Conservation (phyloP, 2,329 filamentous ascomycete species). For the Salinomyces thailandicus region DNA sequence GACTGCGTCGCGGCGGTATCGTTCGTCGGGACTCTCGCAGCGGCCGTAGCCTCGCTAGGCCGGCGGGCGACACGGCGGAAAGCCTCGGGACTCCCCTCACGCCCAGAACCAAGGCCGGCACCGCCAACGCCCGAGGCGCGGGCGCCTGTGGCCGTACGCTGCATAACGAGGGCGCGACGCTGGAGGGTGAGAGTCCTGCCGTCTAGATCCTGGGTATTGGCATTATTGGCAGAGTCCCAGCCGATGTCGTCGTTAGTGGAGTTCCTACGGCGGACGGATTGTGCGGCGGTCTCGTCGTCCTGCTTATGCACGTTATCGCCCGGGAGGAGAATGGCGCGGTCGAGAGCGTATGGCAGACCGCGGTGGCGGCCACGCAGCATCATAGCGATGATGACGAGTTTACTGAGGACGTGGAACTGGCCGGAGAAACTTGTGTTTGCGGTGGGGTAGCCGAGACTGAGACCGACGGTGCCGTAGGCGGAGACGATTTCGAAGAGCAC, state of each 20-base stretch:
- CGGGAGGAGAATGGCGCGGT: slow-evolving; percentile 59
- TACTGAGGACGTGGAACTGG: slow-evolving; percentile 63
- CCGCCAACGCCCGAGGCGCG: background rate
- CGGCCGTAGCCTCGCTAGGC: background rate
- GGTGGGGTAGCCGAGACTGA: slow-evolving; percentile 70
- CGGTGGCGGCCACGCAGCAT: slow-evolving; percentile 55
- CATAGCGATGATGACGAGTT: slow-evolving; percentile 57
- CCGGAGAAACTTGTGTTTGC: slow-evolving; percentile 72
- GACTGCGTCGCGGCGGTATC: slow-evolving; percentile 12
- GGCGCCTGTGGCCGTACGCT: background rate
- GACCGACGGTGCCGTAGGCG: slow-evolving; percentile 86
- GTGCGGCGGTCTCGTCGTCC: slow-evolving; percentile 34
- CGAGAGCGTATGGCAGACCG: slow-evolving; percentile 55
- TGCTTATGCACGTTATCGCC: slow-evolving; percentile 53
- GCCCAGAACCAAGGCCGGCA: background rate
- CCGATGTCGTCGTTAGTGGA: background rate
- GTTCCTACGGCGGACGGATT: background rate
- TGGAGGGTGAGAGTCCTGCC: background rate
- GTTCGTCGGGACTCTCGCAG: background rate
- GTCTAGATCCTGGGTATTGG: no score
- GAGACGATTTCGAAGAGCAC: slow-evolving; percentile 77
- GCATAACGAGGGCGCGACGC: no score
- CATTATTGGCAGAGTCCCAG: slow-evolving; percentile 22
- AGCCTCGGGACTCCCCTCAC: background rate
- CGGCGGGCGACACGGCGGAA: background rate